These are phyloP conservation scores for Usnea hakonensis DNA, from an alignment of 495 filamentous ascomycete genomes.

Conservation along the genomic window DNA sequence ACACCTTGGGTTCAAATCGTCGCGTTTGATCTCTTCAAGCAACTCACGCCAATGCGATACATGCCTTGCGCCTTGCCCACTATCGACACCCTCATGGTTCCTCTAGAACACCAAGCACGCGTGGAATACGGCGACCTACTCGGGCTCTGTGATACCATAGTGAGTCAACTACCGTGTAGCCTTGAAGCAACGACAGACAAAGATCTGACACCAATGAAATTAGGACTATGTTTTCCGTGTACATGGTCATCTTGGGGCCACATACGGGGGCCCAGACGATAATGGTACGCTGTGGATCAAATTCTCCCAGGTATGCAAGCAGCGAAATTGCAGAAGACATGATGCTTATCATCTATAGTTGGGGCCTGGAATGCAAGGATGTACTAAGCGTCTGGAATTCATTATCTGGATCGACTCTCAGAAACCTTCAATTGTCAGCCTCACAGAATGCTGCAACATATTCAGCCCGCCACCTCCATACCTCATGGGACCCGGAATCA, in stretches of 20 bases:
- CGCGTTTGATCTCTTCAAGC: background rate
- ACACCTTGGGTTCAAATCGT: background rate
- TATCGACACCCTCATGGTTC: background rate
- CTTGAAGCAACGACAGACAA: background rate
- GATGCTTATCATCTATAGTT: background rate
- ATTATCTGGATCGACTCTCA: background rate
- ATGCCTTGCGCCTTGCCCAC: background rate
- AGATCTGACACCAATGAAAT: background rate
- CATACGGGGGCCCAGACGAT: background rate
- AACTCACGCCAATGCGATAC: background rate
- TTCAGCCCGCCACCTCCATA: too few relatives aligned
- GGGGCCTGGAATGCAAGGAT: background rate
- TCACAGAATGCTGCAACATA: background rate
- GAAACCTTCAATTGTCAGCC: background rate
- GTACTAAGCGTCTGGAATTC: background rate
- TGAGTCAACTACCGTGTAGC: background rate
- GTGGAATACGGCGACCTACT: background rate
- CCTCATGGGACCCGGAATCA: too few relatives aligned
- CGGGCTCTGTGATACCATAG: background rate
- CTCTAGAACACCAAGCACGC: background rate
- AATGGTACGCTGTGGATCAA: background rate
- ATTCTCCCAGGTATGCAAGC: background rate
- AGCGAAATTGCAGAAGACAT: background rate
- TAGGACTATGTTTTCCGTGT: background rate
- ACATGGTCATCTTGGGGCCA: background rate